Evolutionary conservation across 2,329 filamentous ascomycete species (phyloP).

Genomic region (Phialemonium atrogriseum): DNA sequence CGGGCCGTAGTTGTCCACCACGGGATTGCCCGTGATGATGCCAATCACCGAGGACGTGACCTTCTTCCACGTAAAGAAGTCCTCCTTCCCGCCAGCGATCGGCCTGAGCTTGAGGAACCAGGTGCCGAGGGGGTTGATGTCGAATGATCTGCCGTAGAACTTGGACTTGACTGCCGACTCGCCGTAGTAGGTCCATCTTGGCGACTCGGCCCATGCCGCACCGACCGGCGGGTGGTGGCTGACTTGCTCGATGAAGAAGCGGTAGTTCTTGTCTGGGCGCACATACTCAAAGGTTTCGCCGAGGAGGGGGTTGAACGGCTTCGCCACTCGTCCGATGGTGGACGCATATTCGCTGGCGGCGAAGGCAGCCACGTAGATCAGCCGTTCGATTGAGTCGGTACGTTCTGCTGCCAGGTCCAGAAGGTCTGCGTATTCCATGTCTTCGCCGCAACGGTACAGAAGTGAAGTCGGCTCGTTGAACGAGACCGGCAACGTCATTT

Average conservation of each 20-base stretch:
- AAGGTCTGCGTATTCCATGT: constrained; percentile 95
- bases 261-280: constrained; percentile 91
- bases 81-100: constrained; percentile 63
- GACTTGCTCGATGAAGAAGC: constrained; percentile 97
- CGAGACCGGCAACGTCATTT: constrained; percentile 96
- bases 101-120: constrained; percentile 90
- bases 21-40: constrained; percentile 93
- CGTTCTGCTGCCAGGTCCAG: constrained; percentile 83
- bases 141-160: constrained; percentile 96
- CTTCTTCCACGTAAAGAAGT: constrained; percentile 98
- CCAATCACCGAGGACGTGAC: constrained; percentile 96
- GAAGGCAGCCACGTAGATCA: constrained; percentile 93
- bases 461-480: constrained; percentile 98
- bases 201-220: constrained; percentile 84
- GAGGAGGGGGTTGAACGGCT: constrained; percentile 93
- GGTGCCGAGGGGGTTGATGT: constrained; percentile 91
- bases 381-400: constrained; percentile 77
- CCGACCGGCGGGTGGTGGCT: constrained; percentile 94
- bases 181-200: constrained; percentile 95
- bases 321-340: constrained; percentile 91
- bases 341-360: constrained; percentile 95
- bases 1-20: constrained; percentile 93
- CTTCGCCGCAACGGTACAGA: constrained; percentile 88
- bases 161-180: constrained; percentile 94
- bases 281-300: constrained; percentile 97